Evolutionary conservation across 2,329 filamentous ascomycete species (phyloP), one percentile per base, ranked within the genome.

Genomic region (Aspergillus fumigatiaffinis): DNA sequence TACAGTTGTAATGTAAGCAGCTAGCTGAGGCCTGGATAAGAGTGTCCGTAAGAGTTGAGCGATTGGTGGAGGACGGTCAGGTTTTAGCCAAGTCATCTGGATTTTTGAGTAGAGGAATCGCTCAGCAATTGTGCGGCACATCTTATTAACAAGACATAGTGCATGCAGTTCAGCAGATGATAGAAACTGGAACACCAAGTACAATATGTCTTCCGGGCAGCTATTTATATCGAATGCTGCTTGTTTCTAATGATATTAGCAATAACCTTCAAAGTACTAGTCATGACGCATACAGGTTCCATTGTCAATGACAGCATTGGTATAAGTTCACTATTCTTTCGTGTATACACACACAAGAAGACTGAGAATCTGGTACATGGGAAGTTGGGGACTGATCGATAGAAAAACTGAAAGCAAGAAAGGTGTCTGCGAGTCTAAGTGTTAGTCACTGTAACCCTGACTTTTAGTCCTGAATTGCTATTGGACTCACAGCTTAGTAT

Each of bases 1-100:
- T 17, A 66, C 3, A 20, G 4, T 56, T 50, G 35, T 60, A 48
- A 65, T 56, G 50, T 59, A 57, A 29, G 46, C 25, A 21, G 59
- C 63, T 23, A 64, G 56, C 44, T 63, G 25, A 41, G 64, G 65
- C 51, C 51, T 62, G 54, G 17, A 51, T 25, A 63, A 1, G 10
- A 65, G 50, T 2, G 53, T 66, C 46, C 46, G 59, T 52, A 67
- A 49, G 29, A 66, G 48, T 23, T 47, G 56, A 42, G 52, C 25
- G 42, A 67, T 63, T 48, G 56, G 54, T 10, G 61, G 60, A 32
- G 29, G 29, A 32, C 2, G 29, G 3, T 32, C 29, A 12, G 28
- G 10, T 32, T 14, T 14, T 32, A 2, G 38, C 17, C 38, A 20
- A 42, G n/a, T 17, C 17, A 17, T n/a, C 2, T 20, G 38, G 3